Base-by-base conservation (phyloP, 2,329 filamentous ascomycete genomes). In the Aspergillus fructus region DNA sequence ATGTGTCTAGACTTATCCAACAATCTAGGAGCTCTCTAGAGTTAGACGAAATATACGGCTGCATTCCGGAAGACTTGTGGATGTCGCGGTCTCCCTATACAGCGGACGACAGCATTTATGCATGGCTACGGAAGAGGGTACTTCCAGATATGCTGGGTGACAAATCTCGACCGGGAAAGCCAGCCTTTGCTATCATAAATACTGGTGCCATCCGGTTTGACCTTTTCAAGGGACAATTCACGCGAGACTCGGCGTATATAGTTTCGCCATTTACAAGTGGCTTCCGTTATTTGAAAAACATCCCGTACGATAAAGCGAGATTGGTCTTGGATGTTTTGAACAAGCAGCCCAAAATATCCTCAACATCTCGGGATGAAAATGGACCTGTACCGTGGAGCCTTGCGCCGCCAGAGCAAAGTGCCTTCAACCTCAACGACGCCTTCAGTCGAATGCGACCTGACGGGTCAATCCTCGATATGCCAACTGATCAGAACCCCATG, bases 191-290 rank as follows among this genome's bases (percentile, higher is more conserved):
- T 30, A 85, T 97, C 50, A 81, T 90, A 55, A 99, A 99, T 74
- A 96, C 91, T 0, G 94, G 94, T 24, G 90, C 90, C 3, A 86
- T 99, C 63, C 89, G 94, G 45, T 99, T 97, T 73, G 94, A 99
- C 72, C 90, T 99, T 60, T 96, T 97, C 81, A 86, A 93, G 72
- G 94, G 94, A 0, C 80, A 88, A 0, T 97, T 97, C 69, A 97
- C 94, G 0, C 85, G 86, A 40, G 94, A 99, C 71, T 89, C 88
- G 4, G 91, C 89, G 0, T 97, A 86, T 70, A 88, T 93, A 40
- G 83, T 97, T 27, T 96, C 90, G 8, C 94, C 94, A 0, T 99
- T 99, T 71, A 86, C 85, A 2, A 96, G 89, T 73, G 85, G 83
- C 1, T 89, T 97, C 72, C 81, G 83, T 24, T 91, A 87, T 64